Evolutionary conservation across 2,329 filamentous ascomycete genomes (phyloP).

Genomic region (Hypocreales sp.): DNA sequence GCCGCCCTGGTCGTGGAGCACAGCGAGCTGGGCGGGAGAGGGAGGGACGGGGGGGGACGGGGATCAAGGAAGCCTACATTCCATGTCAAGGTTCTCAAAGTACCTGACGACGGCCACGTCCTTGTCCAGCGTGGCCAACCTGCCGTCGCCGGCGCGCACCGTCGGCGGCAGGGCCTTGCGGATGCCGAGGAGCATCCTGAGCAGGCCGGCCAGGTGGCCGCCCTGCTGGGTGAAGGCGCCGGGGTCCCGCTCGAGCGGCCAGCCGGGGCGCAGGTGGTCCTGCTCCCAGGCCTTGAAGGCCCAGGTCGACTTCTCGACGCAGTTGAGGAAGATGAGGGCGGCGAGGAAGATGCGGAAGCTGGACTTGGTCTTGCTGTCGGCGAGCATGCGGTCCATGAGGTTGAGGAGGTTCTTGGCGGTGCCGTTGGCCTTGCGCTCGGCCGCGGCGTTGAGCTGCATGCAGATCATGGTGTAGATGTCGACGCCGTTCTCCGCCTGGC

Average conservation of each 20-base stretch:
- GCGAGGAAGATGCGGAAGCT: slow-evolving; percentile 47
- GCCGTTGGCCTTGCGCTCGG: slow-evolving; percentile 45
- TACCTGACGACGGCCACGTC: slow-evolving; percentile 32
- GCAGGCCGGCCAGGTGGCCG: slow-evolving; percentile 38
- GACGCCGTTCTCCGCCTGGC: slow-evolving; percentile 29
- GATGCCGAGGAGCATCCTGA: slow-evolving; percentile 47
- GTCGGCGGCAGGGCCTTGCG: slow-evolving; percentile 43
- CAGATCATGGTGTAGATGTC: slow-evolving; percentile 46
- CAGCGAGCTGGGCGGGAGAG: too few species aligned
- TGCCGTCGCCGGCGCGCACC: slow-evolving; percentile 27
- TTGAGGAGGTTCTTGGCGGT: slow-evolving; percentile 43
- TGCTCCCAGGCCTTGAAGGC: slow-evolving; percentile 54
- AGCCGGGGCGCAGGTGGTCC: slow-evolving; percentile 39
- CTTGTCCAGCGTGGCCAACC: slow-evolving; percentile 29
- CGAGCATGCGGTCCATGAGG: slow-evolving; percentile 43
- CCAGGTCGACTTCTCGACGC: slow-evolving; percentile 53
- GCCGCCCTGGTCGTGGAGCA: too few species aligned
- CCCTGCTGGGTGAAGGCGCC: slow-evolving; percentile 42
- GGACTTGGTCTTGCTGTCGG: slow-evolving; percentile 44
- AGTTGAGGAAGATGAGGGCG: slow-evolving; percentile 47
- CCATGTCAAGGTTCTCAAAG: slow-evolving; percentile 39
- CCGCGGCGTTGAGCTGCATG: slow-evolving; percentile 48
- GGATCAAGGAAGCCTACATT: slow-evolving; percentile 28
- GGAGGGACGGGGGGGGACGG: too few species aligned
- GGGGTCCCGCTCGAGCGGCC: slow-evolving; percentile 45